Base-by-base conservation (phyloP, 2,329 filamentous ascomycete genomes). In the Ophiostoma himal-ulmi region DNA sequence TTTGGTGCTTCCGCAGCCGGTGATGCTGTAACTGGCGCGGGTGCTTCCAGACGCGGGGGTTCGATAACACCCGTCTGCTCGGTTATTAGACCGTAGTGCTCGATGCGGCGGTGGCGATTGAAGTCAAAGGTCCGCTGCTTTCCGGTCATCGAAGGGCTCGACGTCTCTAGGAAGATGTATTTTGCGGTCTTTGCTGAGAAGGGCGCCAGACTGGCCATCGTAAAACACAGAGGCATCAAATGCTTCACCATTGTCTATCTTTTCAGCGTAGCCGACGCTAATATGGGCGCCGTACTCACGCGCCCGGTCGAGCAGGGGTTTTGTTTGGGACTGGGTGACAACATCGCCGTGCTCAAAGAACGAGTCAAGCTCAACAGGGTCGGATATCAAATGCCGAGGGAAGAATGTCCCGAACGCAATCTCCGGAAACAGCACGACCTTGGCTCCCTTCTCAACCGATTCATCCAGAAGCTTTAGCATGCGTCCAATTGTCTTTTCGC, bases 341-440 rank as follows among this genome's bases (percentile, higher is more conserved):
- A 83, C 75, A 44, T 77, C 77, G 70, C 78, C 79, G 71, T 81
- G 80, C 73, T 87, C 85, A 75, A 87, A 87, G 77, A 82, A 74
- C 17, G 54, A 85, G 26, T 76, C 74, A 68, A 83, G 82, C 14
- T 86, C 77, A 57, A 83, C 79, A 26, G 78, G 76, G 71, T 83
- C 80, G 14, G 79, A 75, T 72, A 85, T 82, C 44, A 85, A 77
- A 73, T 85, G 81, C 1, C 83, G 80, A 0, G 85, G 84, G 75
- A 86, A 86, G 79, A 87, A 87, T 0, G 84, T 86, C 1, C 83
- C 85, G 26, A 86, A 80, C 17, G 84, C 82, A 22, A 81, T 79
- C 75, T 86, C 85, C 0, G 84, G 85, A 73, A 83, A 87, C 57
- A 86, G 79, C 4, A 86, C 81, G 1, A 86, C 75, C 73, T 83